These are phyloP conservation scores for Aspergillus nidulans DNA, from an alignment of 495 filamentous ascomycete species.

Conservation along the genomic window DNA sequence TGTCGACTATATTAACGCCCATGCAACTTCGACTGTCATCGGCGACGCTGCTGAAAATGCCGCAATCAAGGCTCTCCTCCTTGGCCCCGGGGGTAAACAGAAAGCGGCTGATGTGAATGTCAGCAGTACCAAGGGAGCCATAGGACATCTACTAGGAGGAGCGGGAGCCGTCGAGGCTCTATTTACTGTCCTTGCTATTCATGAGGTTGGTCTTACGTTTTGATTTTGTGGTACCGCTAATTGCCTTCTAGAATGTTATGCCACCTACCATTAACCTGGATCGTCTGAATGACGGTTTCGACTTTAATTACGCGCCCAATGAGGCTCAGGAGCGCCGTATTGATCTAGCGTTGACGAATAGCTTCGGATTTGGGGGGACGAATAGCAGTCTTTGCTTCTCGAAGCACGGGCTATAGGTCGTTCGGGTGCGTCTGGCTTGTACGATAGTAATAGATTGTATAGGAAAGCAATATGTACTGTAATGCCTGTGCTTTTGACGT, in stretches of 20 bases:
- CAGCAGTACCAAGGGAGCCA: constrained; percentile 89
- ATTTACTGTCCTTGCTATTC: constrained; percentile 73
- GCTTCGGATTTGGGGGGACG: constrained; percentile 97
- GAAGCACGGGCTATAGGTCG: constrained; percentile 9
- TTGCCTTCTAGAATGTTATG: constrained; percentile 57
- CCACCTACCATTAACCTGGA: constrained; percentile 87
- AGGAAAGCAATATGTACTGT: not conserved
- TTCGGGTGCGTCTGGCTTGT: too few relatives aligned
- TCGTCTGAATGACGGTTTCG: constrained; percentile 61
- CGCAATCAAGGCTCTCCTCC: constrained; percentile 74
- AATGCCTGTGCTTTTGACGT: not conserved
- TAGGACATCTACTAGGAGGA: constrained; percentile 89
- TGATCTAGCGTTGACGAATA: constrained; percentile 81
- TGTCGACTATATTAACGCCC: constrained; percentile 93
- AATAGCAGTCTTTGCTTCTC: constrained; percentile 87
- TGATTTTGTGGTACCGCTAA: not conserved
- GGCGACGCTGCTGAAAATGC: constrained; percentile 85
- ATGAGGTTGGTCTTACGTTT: constrained; percentile 54
- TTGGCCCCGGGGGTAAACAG: constrained; percentile 62
- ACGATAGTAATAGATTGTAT: not conserved
- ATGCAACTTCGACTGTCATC: constrained; percentile 81
- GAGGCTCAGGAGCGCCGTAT: constrained; percentile 64
- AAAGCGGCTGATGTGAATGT: constrained; percentile 68
- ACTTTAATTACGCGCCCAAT: constrained; percentile 83
- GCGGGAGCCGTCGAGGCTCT: constrained; percentile 85